Conservation (phyloP, 257 asterid species). For the Voacanga thouarsii region DNA sequence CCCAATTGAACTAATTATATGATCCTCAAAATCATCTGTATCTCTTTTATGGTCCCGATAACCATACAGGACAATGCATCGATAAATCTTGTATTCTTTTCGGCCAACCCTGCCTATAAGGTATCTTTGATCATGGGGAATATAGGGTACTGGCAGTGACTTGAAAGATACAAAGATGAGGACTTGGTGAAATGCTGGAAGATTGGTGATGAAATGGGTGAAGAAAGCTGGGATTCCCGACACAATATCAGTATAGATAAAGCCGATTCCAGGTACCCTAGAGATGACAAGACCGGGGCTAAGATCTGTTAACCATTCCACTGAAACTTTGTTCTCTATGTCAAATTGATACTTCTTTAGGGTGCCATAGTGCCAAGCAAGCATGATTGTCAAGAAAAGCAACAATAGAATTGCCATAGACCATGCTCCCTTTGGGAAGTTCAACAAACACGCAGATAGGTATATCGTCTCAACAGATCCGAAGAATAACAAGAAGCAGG, state of each 20-base stretch:
- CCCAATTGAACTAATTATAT: conserved; percentile 72
- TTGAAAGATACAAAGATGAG: conserved; percentile 78
- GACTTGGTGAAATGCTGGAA: conserved; percentile 88
- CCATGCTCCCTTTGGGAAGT: conserved; percentile 81
- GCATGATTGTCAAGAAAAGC: conserved; percentile 59
- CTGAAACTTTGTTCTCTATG: conserved; percentile 63
- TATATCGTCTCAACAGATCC: conserved; percentile 67
- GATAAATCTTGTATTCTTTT: conserved; percentile 58
- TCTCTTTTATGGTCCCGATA: conserved; percentile 65
- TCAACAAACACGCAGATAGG: conserved; percentile 54
- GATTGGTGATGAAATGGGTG: conserved; percentile 75
- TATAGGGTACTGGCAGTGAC: conserved; percentile 63
- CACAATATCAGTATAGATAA: conserved; percentile 64
- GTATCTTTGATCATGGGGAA: conserved; percentile 53
- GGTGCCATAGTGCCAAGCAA: conserved; percentile 94
- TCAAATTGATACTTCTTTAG: conserved; percentile 73
- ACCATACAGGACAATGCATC: conserved; percentile 80
- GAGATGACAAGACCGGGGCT: conserved; percentile 77
- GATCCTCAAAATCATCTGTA: conserved; percentile 73
- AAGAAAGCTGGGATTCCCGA: conserved; percentile 88
- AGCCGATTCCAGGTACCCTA: conserved; percentile 83
- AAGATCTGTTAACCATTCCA: conserved; percentile 83
- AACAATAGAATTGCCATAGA: conserved; percentile 44
- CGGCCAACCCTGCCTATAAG: conserved; percentile 87
- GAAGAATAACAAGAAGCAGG: conserved; percentile 58